Conservation (phyloP, 768 basidiomycete species). For the Tubosaeta sp. region DNA sequence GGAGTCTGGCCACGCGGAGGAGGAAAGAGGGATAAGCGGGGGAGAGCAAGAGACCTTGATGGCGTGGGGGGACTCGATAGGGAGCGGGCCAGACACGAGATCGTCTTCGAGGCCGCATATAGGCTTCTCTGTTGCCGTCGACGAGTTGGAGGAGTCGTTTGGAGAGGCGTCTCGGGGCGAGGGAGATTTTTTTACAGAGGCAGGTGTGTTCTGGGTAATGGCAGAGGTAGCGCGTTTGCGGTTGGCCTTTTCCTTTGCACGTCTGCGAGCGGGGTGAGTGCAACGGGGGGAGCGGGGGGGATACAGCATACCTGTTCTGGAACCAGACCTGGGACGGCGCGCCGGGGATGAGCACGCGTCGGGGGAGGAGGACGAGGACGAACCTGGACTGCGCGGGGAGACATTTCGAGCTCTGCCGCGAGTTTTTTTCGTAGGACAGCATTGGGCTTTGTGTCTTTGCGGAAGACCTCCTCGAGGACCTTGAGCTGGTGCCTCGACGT, state of each 20-base stretch:
- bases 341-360: slow-evolving; percentile 17
- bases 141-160: slow-evolving; percentile 27
- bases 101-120: slow-evolving; percentile 20
- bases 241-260: slow-evolving; percentile 80
- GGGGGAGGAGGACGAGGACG: slow-evolving; percentile 22
- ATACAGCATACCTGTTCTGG: slow-evolving; percentile 71
- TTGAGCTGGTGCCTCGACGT: slow-evolving; percentile 87
- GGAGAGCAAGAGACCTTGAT: slow-evolving; percentile 24
- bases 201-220: slow-evolving; percentile 17
- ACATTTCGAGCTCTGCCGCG: slow-evolving; percentile 84
- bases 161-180: slow-evolving; percentile 24
- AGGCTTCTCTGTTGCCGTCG: slow-evolving; percentile 41
- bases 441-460: slow-evolving; percentile 88
- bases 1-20: slow-evolving; percentile 31
- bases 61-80: slow-evolving; percentile 8
- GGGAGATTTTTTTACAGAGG: slow-evolving; percentile 9
- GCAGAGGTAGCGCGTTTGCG: slow-evolving; percentile 42
- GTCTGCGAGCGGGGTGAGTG: slow-evolving; percentile 38
- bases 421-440: slow-evolving; percentile 73
- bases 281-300: slow-evolving; percentile 3
- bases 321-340: slow-evolving; percentile 72
- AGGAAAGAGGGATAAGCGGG: slow-evolving; percentile 10
- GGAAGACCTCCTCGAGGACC: slow-evolving; percentile 84
- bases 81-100: slow-evolving; percentile 1
- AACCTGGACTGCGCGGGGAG: slow-evolving; percentile 92